These are phyloP conservation scores for Pholiota molesta DNA, from an alignment of 768 basidiomycete species.

Conservation along the genomic window DNA sequence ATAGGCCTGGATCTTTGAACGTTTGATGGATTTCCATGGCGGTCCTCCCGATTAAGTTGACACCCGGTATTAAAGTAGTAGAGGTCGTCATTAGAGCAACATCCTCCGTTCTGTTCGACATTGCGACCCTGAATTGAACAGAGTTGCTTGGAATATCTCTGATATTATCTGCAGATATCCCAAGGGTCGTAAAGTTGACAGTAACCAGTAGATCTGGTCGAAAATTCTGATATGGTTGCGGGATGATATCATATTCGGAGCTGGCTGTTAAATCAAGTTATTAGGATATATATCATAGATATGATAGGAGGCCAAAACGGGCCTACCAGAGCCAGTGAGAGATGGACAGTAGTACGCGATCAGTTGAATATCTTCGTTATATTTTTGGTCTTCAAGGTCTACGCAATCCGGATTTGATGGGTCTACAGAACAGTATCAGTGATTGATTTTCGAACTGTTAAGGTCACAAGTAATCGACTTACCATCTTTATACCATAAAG, in stretches of 20 bases:
- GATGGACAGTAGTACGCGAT: background rate
- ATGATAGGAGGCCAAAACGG: background rate
- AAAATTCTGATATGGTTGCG: background rate
- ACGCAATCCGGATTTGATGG: no score
- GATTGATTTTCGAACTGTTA: no score
- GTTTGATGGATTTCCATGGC: slow-evolving; percentile 11
- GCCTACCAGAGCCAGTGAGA: background rate
- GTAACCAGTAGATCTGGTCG: slow-evolving; percentile 22
- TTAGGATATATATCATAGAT: background rate
- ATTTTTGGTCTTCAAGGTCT: no score
- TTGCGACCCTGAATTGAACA: slow-evolving; percentile 10
- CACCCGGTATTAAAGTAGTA: slow-evolving; percentile 20
- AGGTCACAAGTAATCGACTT: no score
- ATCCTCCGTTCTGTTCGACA: slow-evolving; percentile 13
- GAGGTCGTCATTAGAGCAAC: slow-evolving; percentile 13
- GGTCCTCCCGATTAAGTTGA: slow-evolving; percentile 16
- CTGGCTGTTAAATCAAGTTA: background rate
- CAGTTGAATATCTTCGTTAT: no score
- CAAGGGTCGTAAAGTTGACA: slow-evolving; percentile 20
- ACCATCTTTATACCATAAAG: background rate
- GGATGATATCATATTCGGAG: background rate
- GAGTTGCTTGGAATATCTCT: slow-evolving; percentile 8
- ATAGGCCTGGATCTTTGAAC: slow-evolving; percentile 9
- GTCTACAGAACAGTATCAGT: background rate
- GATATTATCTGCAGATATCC: background rate